A percentile compares a stretch with the other conserved stretches of the same genome.
These are phyloP conservation scores for Zygoascus meyerae DNA, from an alignment of 1,139 yeast genomes.

Conservation along the genomic window DNA sequence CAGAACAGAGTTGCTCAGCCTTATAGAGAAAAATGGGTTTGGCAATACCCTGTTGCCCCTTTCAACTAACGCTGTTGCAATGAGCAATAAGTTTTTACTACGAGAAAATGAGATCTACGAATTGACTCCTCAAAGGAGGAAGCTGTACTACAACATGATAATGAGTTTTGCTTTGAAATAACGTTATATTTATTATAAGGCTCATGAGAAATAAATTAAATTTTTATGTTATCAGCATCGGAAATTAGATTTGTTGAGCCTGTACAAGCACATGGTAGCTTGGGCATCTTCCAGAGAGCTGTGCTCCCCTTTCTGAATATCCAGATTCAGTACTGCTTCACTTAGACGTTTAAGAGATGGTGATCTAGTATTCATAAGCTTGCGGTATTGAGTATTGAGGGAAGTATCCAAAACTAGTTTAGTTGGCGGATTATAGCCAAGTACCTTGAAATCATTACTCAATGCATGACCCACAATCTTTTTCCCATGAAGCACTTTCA, in stretches of 20 bases:
- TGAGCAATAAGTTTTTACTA: neutral
- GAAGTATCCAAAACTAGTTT: conserved; percentile 70
- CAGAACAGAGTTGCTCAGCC: conserved; percentile 15
- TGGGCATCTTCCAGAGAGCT: conserved; percentile 89
- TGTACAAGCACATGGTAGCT: conserved; percentile 75
- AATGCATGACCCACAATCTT: conserved; percentile 82
- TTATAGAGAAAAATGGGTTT: conserved; percentile 20
- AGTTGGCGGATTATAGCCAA: conserved; percentile 64
- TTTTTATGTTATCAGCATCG: neutral
- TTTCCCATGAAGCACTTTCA: conserved; percentile 35
- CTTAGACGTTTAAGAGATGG: conserved; percentile 69
- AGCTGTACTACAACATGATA: neutral
- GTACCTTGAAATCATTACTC: conserved; percentile 65
- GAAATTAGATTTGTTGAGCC: conserved; percentile 31
- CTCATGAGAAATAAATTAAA: conserved; percentile 1
- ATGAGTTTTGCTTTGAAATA: neutral
- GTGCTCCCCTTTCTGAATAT: conserved; percentile 72
- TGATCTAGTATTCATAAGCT: conserved; percentile 55
- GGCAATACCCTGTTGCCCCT: conserved; percentile 12
- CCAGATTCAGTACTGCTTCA: conserved; percentile 48
- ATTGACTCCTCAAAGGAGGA: conserved; percentile 46
- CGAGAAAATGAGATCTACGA: conserved; percentile 28
- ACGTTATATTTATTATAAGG: neutral
- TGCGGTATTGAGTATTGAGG: conserved; percentile 51
- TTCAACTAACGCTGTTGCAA: neutral